These are phyloP conservation scores for Monascus ruber DNA, from an alignment of 2,329 filamentous ascomycete species.

Conservation along the genomic window DNA sequence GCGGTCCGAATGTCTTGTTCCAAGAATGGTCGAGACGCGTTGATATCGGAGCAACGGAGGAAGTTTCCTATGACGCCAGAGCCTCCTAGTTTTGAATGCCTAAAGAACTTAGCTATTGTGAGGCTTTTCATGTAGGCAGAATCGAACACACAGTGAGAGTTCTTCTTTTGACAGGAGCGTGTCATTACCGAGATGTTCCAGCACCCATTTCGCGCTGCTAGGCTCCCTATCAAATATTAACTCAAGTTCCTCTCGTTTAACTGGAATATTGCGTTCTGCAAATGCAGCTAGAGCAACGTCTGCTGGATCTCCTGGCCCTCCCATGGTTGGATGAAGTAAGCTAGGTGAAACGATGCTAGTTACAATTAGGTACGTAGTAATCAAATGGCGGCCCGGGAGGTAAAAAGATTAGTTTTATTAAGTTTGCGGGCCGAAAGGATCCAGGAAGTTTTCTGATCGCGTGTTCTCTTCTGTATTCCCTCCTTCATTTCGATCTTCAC, in stretches of 20 bases:
- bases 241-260: constrained; percentile 17
- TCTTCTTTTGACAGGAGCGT: constrained; percentile 31
- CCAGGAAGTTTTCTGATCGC: too few relatives aligned
- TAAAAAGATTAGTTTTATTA: too few relatives aligned
- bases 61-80: constrained; percentile 18
- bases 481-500: too few relatives aligned
- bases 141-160: constrained; percentile 19
- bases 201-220: constrained; percentile 21
- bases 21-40: constrained; percentile 24
- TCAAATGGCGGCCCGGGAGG: too few relatives aligned
- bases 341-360: too few relatives aligned
- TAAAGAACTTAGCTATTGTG: constrained; percentile 6
- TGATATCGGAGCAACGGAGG: constrained; percentile 15
- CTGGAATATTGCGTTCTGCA: constrained; percentile 18
- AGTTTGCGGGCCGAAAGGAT: too few relatives aligned
- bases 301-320: constrained; percentile 6
- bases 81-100: constrained; percentile 24
- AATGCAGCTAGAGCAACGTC: constrained; percentile 15
- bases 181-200: constrained; percentile 18
- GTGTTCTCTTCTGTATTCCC: too few relatives aligned
- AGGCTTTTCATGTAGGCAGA: neutral
- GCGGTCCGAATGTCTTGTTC: constrained; percentile 27
- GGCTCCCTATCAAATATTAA: constrained; percentile 14
- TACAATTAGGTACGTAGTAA: too few relatives aligned
- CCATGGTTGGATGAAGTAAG: constrained; percentile 4